phyloP scores from a whole-genome alignment of 371 early-diverging fungal genomes.

The Syncephalis plumigaleata region DNA sequence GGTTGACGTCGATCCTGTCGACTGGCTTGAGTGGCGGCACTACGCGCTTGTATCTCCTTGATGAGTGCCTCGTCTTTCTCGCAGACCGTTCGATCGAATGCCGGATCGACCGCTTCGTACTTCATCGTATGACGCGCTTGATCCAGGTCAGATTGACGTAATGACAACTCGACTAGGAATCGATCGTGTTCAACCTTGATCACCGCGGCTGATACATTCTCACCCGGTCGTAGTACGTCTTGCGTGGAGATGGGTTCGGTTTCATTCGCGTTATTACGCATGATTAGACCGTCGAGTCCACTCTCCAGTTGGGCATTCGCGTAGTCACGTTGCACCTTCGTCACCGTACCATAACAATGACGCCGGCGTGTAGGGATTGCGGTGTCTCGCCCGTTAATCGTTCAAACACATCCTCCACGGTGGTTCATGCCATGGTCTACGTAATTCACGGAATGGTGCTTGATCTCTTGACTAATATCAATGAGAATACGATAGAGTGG shows the following conservation, averaged over 20 bases:
- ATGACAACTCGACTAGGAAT: constrained; percentile 55
- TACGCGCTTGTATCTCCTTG: constrained; percentile 31
- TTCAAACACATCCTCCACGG: constrained; percentile 47
- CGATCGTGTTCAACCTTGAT: constrained; percentile 58
- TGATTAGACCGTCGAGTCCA: constrained; percentile 73
- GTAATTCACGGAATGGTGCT: constrained; percentile 69
- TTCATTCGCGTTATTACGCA: constrained; percentile 42
- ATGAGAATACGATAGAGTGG: constrained; percentile 65
- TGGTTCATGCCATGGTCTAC: constrained; percentile 40
- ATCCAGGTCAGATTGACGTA: constrained; percentile 24
- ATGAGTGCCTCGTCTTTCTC: constrained; percentile 52
- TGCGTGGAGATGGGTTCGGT: constrained; percentile 31
- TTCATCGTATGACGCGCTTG: constrained; percentile 14
- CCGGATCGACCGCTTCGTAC: background rate
- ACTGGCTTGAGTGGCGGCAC: constrained; percentile 30
- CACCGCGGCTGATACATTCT: constrained; percentile 57
- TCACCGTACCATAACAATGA: constrained; percentile 45
- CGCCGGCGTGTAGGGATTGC: constrained; percentile 38
- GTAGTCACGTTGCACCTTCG: constrained; percentile 45
- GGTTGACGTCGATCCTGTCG: constrained; percentile 19
- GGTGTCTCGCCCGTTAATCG: constrained; percentile 81
- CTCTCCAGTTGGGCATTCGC: constrained; percentile 57
- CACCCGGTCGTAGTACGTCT: constrained; percentile 40
- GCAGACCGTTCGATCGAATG: constrained; percentile 6
- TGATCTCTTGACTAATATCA: constrained; percentile 75